Percentiles rank a stretch among this genome's conserved stretches.
phyloP scores from a whole-genome alignment of 2,329 filamentous ascomycete species.

The Grosmannia serpens region DNA sequence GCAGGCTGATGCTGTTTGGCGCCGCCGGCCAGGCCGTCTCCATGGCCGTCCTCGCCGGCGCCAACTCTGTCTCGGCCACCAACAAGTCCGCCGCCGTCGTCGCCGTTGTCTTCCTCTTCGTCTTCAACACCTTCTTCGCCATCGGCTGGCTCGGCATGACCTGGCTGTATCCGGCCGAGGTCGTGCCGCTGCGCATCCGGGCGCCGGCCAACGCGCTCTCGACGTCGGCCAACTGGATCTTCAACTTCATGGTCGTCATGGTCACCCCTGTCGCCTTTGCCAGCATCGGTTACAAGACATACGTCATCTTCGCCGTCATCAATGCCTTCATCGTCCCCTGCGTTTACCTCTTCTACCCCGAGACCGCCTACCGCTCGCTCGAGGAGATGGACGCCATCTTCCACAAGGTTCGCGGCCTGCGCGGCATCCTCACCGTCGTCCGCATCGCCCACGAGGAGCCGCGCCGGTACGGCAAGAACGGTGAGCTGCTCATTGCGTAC shows the following conservation, averaged over 20 bases:
- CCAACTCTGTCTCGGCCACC: conserved; percentile 19
- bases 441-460: conserved; percentile 35
- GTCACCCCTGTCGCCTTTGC: conserved; percentile 34
- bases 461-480: conserved; percentile 45
- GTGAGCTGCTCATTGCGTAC: conserved; percentile 40
- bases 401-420: conserved; percentile 21
- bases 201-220: conserved; percentile 47
- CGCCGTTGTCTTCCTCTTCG: conserved; percentile 29
- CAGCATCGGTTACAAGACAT: conserved; percentile 39
- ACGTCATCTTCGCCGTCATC: conserved; percentile 31
- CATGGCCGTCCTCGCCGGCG: conserved; percentile 27
- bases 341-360: conserved; percentile 39
- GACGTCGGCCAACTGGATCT: conserved; percentile 47
- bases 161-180: conserved; percentile 49
- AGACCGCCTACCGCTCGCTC: conserved; percentile 49
- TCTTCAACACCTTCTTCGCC: conserved; percentile 42
- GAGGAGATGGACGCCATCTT: conserved; percentile 50
- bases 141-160: conserved; percentile 41
- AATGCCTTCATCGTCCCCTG: conserved; percentile 9
- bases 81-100: conserved; percentile 20
- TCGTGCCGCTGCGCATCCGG: conserved; percentile 37
- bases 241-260: conserved; percentile 54
- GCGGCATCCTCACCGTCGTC: conserved; percentile 29
- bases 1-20: conserved; percentile 56
- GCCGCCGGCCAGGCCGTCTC: conserved; percentile 56